Base-by-base conservation (phyloP, 2,329 filamentous ascomycete genomes). In the Monosporascus sp. region DNA sequence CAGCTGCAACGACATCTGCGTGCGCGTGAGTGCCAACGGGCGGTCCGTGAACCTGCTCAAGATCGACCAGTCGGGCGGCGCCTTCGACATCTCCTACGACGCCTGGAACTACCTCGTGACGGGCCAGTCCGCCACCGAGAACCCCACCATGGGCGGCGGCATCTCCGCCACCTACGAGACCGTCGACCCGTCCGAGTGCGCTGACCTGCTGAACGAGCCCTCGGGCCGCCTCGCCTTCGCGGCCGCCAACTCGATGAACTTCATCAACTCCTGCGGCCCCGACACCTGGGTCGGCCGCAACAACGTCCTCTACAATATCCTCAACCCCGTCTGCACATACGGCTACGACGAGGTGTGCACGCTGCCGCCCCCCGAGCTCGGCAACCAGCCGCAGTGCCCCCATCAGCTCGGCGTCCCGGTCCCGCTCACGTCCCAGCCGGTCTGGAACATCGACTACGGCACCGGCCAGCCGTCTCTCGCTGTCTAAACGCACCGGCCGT, bases 31-130 rank as follows among this genome's bases (percentile, higher is more conserved):
- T 52, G 69, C 78, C 64, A 70, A 66, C 44, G 76, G 70, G 54
- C 78, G 79, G 56, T 73, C 67, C 45, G 67, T 86, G 53, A 75
- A 83, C 61, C 79, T 90, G 47, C 77, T 85, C 55, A 76, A 76
- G 65, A 71, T 85, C 57, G 82, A 84, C 71, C 67, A 72, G 50
- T 84, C 81, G 0, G 73, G 71, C 41, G 81, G 80, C 48, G 81
- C 81, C 50, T 66, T 81, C 66, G 82, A 85, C 67, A 77, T 85
- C 70, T 77, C 73, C 53, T 85, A 84, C 71, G 81, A 84, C 57
- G 81, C 82, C 48, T 85, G 80, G 79, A 83, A 82, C 73, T 79
- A 79, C 64, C 79, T 85, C 36, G 65, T 69, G 48, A 79, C 75
- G 0, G 78, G 78, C 52, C 53, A 75, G 50, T 71, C 72, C 3